These are phyloP conservation scores for Carnegiea gigantea DNA, from an alignment of 179 eudicot genomes.

Conservation along the genomic window DNA sequence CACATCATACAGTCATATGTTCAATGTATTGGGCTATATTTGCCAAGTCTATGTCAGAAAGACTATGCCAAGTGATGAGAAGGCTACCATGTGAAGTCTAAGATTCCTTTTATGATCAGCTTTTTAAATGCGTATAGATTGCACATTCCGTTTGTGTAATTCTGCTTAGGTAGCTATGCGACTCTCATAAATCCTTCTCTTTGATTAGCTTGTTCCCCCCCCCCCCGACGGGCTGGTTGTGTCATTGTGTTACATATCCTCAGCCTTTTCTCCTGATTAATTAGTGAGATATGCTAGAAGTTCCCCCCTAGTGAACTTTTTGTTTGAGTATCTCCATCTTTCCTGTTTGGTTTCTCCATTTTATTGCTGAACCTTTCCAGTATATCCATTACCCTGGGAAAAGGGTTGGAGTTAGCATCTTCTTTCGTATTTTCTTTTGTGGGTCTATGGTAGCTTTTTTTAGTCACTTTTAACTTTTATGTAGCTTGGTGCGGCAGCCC, in stretches of 20 bases:
- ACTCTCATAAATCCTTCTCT: neutral
- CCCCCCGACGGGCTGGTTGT: neutral
- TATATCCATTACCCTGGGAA: neutral
- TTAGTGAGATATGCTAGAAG: neutral
- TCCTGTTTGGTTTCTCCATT: neutral
- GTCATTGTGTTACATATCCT: neutral
- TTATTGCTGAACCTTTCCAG: neutral
- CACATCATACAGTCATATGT: too few species aligned
- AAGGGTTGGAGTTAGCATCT: too few species aligned
- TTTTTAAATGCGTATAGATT: too few species aligned
- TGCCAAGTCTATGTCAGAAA: too few species aligned
- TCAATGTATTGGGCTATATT: too few species aligned
- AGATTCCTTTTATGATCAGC: neutral
- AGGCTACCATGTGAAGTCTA: slow-evolving; percentile 4
- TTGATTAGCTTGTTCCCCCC: neutral
- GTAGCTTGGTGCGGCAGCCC: too few species aligned
- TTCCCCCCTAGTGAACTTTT: neutral
- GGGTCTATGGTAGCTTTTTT: too few species aligned
- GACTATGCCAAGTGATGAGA: neutral
- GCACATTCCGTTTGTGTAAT: neutral
- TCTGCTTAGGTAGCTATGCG: neutral
- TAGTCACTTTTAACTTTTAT: too few species aligned
- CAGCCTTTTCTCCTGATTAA: neutral
- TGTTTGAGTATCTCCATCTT: neutral
- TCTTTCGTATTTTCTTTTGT: too few species aligned